A percentile compares a stretch with the other conserved stretches of the same genome.
These are phyloP conservation scores for Dryas octopetala DNA, from an alignment of 306 rosid species.

Conservation along the genomic window DNA sequence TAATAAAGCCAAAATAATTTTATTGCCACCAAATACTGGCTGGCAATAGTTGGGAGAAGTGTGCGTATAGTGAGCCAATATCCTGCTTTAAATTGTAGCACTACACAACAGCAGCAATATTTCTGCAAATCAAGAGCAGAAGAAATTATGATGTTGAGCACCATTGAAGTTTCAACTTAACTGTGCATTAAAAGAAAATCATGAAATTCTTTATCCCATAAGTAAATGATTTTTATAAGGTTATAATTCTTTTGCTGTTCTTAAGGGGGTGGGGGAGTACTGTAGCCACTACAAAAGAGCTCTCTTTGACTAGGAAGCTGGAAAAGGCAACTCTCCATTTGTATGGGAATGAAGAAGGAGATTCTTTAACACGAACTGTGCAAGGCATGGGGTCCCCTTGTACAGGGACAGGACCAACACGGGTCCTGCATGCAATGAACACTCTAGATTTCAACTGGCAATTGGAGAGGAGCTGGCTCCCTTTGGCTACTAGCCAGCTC, in stretches of 20 bases:
- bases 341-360: background rate
- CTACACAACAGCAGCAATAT: constrained; percentile 20
- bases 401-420: background rate
- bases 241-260: background rate
- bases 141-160: constrained; percentile 11
- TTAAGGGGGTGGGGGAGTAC: background rate
- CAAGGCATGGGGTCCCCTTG: background rate
- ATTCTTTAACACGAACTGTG: background rate
- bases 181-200: background rate
- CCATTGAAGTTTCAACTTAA: constrained; percentile 1
- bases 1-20: constrained; percentile 27
- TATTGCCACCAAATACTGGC: constrained; percentile 71
- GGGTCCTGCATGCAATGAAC: background rate
- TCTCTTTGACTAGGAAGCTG: background rate
- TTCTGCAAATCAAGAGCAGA: constrained; percentile 3
- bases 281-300: background rate
- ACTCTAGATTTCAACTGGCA: background rate
- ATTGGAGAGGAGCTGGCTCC: background rate
- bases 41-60: constrained; percentile 50
- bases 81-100: constrained; percentile 23
- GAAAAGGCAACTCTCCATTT: background rate
- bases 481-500: background rate
- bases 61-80: constrained; percentile 30
- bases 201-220: background rate
- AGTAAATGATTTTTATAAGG: background rate